Conservation (phyloP, 2,329 filamentous ascomycete species). For the Westerdykella ornata region DNA sequence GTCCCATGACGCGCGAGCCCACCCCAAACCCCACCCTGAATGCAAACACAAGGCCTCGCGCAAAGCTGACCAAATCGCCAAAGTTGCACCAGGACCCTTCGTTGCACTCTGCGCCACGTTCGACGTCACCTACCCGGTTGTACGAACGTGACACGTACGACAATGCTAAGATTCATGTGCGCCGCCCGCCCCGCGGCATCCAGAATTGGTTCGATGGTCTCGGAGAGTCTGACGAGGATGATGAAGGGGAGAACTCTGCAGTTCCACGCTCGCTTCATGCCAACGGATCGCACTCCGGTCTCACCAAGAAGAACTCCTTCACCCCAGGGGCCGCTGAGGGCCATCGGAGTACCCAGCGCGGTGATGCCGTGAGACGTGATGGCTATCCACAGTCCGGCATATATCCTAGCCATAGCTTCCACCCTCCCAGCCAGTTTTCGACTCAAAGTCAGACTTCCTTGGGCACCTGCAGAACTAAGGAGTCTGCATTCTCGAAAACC, state of each 20-base stretch:
- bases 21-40: constrained; percentile 15
- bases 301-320: constrained; percentile 14
- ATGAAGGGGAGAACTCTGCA: constrained; percentile 11
- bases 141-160: constrained; percentile 38
- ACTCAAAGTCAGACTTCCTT: constrained; percentile 22
- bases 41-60: constrained; percentile 7
- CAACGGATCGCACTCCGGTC: constrained; percentile 6
- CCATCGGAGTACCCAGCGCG: background rate
- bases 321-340: background rate
- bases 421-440: constrained; percentile 27
- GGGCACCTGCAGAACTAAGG: constrained; percentile 28
- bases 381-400: constrained; percentile 17
- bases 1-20: constrained; percentile 27
- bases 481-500: constrained; percentile 24
- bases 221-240: constrained; percentile 35
- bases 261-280: constrained; percentile 11
- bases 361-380: background rate
- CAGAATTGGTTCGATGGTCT: constrained; percentile 48
- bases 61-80: constrained; percentile 23
- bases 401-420: constrained; percentile 18
- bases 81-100: constrained; percentile 14
- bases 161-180: constrained; percentile 43
- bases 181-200: constrained; percentile 44
- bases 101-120: constrained; percentile 4
- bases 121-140: constrained; percentile 21